Evolutionary conservation across 2,329 filamentous ascomycete species (phyloP), one percentile per base, ranked within the genome.

Genomic region (Tolypocladium cylindrosporum): DNA sequence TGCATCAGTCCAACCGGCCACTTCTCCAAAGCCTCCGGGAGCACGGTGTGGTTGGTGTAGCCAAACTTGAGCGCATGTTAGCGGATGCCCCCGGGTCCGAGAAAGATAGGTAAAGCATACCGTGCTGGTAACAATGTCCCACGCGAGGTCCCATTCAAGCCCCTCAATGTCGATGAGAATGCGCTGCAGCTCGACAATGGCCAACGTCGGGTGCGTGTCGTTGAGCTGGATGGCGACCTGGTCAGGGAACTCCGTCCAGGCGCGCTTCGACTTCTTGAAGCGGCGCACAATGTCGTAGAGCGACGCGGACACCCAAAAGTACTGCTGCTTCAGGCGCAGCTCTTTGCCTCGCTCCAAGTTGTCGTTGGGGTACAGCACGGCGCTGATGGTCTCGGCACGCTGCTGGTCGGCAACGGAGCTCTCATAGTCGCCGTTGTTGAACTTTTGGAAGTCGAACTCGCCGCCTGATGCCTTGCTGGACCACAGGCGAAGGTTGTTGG

Each of bases 391-490:
- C 79, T 99, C 94, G n/a, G 94, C 94, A 59, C 90, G 88, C 78
- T 99, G 94, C 75, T 97, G 91, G 65, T 99, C 94, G n/a, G 89
- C 90, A 43, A 99, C 94, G 14, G 94, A 95, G 76, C 90, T 94
- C 76, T 99, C 94, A 71, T 99, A 99, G 67, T 99, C 92, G 62
- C 94, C 94, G 60, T 82, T 94, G 77, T 99, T 99, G 85, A 99
- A 99, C 73, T 97, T 97, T 69, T 97, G 93, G 77, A 99, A 99
- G 76, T 99, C 93, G 63, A 99, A 99, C 74, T 99, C 94, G 63
- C 94, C 94, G 66, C 90, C 93, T 52, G 92, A 92, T 50, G 94
- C 93, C 76, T 97, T 97, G 79, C 91, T 97, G 51, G 91, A 96
- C 94, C 94, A 99, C 43, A 99, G 81, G 60, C 94, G 88, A 62